Evolutionary conservation across 345 rosid genomes (phyloP), one percentile per base, ranked within the genome.

Genomic region (Camelina laxa): DNA sequence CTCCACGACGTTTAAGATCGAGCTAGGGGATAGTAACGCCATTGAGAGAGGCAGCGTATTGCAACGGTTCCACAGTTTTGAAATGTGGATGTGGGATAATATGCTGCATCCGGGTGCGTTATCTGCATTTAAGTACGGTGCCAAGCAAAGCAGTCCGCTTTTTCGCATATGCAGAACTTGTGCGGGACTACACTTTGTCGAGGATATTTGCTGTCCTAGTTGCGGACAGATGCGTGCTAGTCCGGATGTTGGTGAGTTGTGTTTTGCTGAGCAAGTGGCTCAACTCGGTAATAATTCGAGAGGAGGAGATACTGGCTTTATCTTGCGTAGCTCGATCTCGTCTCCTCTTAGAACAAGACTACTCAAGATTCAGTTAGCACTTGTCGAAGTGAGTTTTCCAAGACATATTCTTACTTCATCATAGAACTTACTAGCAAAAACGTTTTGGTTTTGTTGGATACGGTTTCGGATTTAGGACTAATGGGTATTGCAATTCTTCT

Each of bases 61-160:
- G 80, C 81, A 72, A 83, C 89, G 96, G 76, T 89, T 86, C 69
- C 82, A 80, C 69, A 96, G 85, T 65, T 89, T 87, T 50, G 95
- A 90, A 84, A 89, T 80, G 69, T 93, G 96, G 96, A 85, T 90
- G 83, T 85, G 92, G 82, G 78, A 73, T 62, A 72, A 41, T 50
- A 59, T 66, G 73, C 16, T 78, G 57, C 55, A 67, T 80, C 78
- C 88, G 6, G 70, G 56, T 1, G 50, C 65, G 20, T 79, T 87
- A 65, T 80, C 69, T 19, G 87, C 96, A 63, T 60, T 24, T 44
- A 85, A 89, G 82, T 84, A 76, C 74, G 93, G 87, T 79, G 85
- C 85, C 58, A 85, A 82, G 80, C 78, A 83, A 81, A 74, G 87
- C 79, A 51, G 20, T 61, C 87, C 81, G 27, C 80, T 90, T 16